Base-by-base conservation (phyloP, 495 filamentous ascomycete genomes). In the Delitschia confertaspora region DNA sequence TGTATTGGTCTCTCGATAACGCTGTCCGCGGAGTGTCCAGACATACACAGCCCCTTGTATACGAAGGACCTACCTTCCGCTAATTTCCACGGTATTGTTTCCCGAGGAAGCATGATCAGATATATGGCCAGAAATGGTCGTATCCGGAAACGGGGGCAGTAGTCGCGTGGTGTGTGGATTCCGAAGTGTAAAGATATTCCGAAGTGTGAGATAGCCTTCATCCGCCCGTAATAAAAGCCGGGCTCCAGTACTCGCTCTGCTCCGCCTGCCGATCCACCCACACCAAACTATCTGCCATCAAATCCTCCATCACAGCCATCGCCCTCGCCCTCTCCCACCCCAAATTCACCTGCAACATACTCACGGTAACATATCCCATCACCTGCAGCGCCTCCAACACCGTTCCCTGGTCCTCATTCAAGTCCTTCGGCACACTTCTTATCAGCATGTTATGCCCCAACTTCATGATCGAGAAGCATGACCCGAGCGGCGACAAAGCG, bases 231-330 rank as follows among this genome's bases (percentile, higher is more conserved):
- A 79, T 74, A 33, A 75, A 79, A 4, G 75, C 72, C 0, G 91
- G 93, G 38, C 83, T 88, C 93, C 91, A 99, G 58, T 94, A 99
- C 65, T 96, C 91, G 56, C 79, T 86, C 66, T 96, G 88, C 6
- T 72, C 69, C 13, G 75, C 78, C 63, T 96, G 88, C 35, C 71
- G 73, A 65, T 99, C 91, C 5, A 96, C 75, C 91, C 91, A 99
- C 13, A 96, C 82, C 61, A 99, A 73, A 18, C 84, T 84, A 57
- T 94, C 89, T 4, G 79, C 79, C n/a, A 95, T 62, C 17, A 99
- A 62, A 63, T 99, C 91, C 24, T 94, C 84, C 17, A 96, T 69
- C 3, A 88, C 88, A 0, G 93, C 95, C 57, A 83, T 75, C 14
- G 88, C 84, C 49, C 91, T 73, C 27, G 86, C 81, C 20, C 79